Evolutionary conservation across 2,329 filamentous ascomycete genomes (phyloP), one percentile per base, ranked within the genome.

Genomic region (Fusarium nodosum): DNA sequence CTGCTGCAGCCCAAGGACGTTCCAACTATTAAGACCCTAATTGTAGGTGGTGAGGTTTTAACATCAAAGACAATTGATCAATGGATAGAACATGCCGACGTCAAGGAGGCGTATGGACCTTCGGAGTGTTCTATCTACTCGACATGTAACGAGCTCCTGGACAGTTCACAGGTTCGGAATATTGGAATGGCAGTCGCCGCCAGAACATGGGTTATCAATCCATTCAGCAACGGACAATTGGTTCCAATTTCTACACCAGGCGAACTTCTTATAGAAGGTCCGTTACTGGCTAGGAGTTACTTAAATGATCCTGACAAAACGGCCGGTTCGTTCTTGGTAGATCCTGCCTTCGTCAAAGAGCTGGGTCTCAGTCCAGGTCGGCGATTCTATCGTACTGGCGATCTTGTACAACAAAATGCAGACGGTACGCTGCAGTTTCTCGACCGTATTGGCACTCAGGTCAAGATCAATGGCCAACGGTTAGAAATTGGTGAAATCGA

Each of bases 191-290:
- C 52, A 30, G 24, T 55, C 26, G 52, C 39, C 15, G 39, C n/a
- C 26, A 33, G 20, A 13, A 36, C 30, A 9, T 55, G 52, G 52
- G 16, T 55, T 18, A 18, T 46, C 18, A 28, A 46, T 16, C 52
- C 52, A 33, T 34, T 15, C n/a, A 36, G 41, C 6, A 18, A 34
- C 24, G 30, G 30, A 28, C 52, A 36, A 28, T 26, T 55, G 15
- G 39, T 46, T 13, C 52, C 52, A 2, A 26, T 55, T 7, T 41
- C 38, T 26, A 34, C 20, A 28, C 52, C 30, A 22, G 52, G 52
- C n/a, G 52, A 55, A 39, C 52, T 55, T 16, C 52, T 55, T 16
- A 22, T 55, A 22, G 52, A 55, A 45, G 52, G 52, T 10, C 52
- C 52, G 0, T 30, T 46, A 3, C 31, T 55, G 10, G 41, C 39